These are phyloP conservation scores for Nepenthes mirabilis DNA, from an alignment of 148 eudicot genomes.

Conservation along the genomic window DNA sequence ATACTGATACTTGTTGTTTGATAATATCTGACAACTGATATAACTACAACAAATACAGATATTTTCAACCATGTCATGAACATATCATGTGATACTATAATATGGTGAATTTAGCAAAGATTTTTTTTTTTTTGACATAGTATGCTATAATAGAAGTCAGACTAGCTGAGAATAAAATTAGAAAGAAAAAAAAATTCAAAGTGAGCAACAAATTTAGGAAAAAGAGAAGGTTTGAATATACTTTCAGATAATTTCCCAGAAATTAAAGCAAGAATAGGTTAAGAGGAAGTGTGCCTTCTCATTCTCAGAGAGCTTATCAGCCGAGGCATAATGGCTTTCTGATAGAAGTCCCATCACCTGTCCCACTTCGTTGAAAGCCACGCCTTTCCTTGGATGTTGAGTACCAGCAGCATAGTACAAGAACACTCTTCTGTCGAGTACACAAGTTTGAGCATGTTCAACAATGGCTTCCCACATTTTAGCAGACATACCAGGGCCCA, in stretches of 20 bases:
- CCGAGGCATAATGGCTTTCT: conserved; percentile 41
- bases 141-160: too few species aligned
- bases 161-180: too few species aligned
- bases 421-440: conserved; percentile 39
- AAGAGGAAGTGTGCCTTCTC: conserved; percentile 45
- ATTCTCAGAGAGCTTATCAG: conserved; percentile 55
- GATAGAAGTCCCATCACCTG: conserved; percentile 54
- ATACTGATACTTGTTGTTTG: too few species aligned
- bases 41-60: too few species aligned
- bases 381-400: conserved; percentile 36
- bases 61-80: too few species aligned
- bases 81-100: too few species aligned
- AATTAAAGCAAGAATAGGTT: background rate
- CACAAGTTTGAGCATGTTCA: conserved; percentile 66
- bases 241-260: background rate
- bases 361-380: conserved; percentile 70
- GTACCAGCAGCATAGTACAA: conserved; percentile 38
- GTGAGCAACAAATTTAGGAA: background rate
- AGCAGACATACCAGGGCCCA: conserved; percentile 75
- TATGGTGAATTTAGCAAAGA: too few species aligned
- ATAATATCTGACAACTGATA: too few species aligned
- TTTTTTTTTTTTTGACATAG: too few species aligned
- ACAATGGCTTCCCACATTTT: conserved; percentile 69
- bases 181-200: too few species aligned
- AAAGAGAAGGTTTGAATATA: background rate